Evolutionary conservation across 768 basidiomycete genomes (phyloP), one percentile per base, ranked within the genome.

Genomic region (Tricholoma bakamatsutake): DNA sequence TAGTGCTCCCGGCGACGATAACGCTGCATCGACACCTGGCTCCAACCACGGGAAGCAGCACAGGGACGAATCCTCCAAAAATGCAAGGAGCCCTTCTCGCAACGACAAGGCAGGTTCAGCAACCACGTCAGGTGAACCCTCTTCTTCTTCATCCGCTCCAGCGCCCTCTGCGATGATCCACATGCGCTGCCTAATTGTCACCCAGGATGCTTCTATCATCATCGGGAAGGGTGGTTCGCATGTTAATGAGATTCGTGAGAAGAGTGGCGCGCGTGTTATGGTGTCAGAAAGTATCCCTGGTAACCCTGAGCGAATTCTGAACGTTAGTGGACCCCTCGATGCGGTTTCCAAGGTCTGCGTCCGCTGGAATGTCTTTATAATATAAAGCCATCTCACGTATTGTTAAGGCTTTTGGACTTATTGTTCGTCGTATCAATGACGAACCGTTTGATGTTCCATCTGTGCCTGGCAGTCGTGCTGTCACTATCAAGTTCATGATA

Each of bases 401-500:
- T 31, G 10, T 39, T 4, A 65, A 98, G 96, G 97, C 97, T 8
- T 99, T 98, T 71, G 97, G 97, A 54, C 85, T 99, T 59, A 98
- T 99, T 65, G 97, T 98, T 18, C 89, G 97, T 57, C 85, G 96
- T 62, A 99, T 98, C 72, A 99, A 98, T 67, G 97, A 99, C 67
- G 97, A 98, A 70, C 96, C 97, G 1, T 98, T 97, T 72, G 97
- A 98, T 65, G 88, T 91, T 45, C 93, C 97, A 18, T 98, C 96
- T 34, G 92, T 98, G 5, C 97, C 97, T 46, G 97, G 97, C 56
- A 97, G 94, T 66, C 85, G 95, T 57, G 96, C 97, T 28, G 97
- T 99, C 53, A 98, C 97, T 30, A 98, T 99, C 80, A 98, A 98
- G 71, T 98, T 93, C 68, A 98, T 98, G 89, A 97, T 98, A 55